Evolutionary conservation across 2,329 filamentous ascomycete species (phyloP), one percentile per base, ranked within the genome.

Genomic region (Alternaria arborescens): DNA sequence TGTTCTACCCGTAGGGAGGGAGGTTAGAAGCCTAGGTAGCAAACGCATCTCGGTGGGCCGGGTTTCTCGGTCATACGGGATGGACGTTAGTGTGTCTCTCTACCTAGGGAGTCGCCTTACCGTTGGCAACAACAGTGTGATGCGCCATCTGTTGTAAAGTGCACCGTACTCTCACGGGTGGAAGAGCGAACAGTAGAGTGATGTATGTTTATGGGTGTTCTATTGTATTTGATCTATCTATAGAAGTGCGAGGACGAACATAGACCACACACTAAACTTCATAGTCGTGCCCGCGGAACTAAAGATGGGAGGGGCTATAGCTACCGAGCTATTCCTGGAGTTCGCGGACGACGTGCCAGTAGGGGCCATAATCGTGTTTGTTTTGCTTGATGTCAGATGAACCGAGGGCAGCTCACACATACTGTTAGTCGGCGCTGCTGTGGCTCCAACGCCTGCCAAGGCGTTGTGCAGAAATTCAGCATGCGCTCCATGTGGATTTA

Each of bases 401-500:
- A 47, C 43, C 16, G 11, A 28, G 16, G 26, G 43, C 24, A 47
- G 43, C 28, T 47, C 16, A 30, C 24, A 47, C 16, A 20, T 12
- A 32, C 43, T 20, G 24, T 28, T 32, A 28, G 43, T 47, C 10
- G 16, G 26, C 20, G 43, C 14, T 47, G 22, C 16, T 26, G 8
- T 28, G 14, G 22, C 7, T 24, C 16, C 16, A 47, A 47, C 24
- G 24, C 26, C 28, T 18, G 16, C 42, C 12, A 64, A 40, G 16
- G 56, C 57, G 38, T 67, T 65, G 6, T 60, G 38, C 4, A 65
- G 14, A 26, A 65, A 67, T 18, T 61, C n/a, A 24, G 52, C n/a
- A 16, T 65, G 47, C 2, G 12, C 20, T 30, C 56, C 57, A 28
- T 48, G 20, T 20, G 56, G 56, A 47, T 66, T 68, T 10, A 68